Base-by-base conservation (phyloP, 176 grass and related monocot genomes). In the Phragmites australis region DNA sequence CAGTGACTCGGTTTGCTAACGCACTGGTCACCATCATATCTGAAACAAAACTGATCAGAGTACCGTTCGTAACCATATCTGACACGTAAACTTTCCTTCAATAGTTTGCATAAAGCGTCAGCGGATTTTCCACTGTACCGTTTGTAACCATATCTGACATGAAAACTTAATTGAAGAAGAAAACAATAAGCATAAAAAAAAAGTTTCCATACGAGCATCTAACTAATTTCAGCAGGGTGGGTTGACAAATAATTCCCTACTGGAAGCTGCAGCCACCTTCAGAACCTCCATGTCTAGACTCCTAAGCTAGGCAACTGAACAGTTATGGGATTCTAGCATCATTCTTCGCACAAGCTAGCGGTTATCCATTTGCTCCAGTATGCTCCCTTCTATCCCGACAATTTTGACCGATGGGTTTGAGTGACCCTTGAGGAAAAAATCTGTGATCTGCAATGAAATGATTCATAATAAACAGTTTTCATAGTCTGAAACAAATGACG, bases 341-440 rank as follows among this genome's bases (percentile, higher is more conserved):
- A 31, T 80, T 67, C 34, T 82, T 27, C 65, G 50, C 31, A 63
- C 18, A 37, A 82, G 80, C 55, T 90, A 82, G 3, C 18, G 41
- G 54, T 42, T 26, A 26, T 74, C 79, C 31, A 85, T 49, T 62
- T 79, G 51, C 41, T 82, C 79, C 30, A 93, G 55, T 84, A 95
- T 71, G 26, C 82, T 81, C 56, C 92, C 92, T 55, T 89, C 59
- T 74, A 87, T 75, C 72, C 96, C 96, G 8, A 99, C 41, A 29
- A 99, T 81, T 82, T 72, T 75, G 30, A 93, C 90, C 11, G 27
- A 71, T 17, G 60, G 52, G 52, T 99, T 99, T 1, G 88, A 95
- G 71, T 95, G 96, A 55, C 96, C 96, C 50, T 88, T 71, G 18
- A 93, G 72, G 82, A 99, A 99, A 49, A 87, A 48, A 86, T 94